phyloP scores from a whole-genome alignment of 495 filamentous ascomycete species.

The Cenococcum geophilum region DNA sequence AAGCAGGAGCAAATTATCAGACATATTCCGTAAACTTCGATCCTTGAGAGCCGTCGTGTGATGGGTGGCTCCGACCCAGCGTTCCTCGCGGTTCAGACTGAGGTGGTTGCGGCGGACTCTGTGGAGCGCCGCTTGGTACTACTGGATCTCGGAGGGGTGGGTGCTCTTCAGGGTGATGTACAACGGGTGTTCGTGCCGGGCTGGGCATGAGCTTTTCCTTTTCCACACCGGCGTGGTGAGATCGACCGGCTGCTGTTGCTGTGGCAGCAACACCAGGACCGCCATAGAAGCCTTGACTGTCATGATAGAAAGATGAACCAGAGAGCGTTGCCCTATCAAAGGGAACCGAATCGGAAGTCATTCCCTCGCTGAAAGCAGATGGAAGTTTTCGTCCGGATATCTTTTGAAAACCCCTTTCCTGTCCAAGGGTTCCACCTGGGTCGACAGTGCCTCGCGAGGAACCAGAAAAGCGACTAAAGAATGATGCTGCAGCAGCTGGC shows the following conservation, averaged over 20 bases:
- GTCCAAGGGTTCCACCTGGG: conserved; percentile 12
- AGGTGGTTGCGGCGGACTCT: conserved; percentile 26
- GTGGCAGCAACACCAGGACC: conserved; percentile 31
- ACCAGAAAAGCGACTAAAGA: conserved; percentile 27
- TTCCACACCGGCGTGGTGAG: conserved; percentile 18
- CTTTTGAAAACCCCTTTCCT: conserved; percentile 26
- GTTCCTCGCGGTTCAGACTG: conserved; percentile 37
- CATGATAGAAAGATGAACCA: conserved; percentile 40
- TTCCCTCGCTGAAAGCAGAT: conserved; percentile 31
- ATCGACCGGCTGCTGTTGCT: conserved; percentile 32
- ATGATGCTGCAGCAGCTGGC: conserved; percentile 19
- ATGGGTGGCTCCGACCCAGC: conserved; percentile 49
- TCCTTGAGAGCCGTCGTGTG: conserved; percentile 48
- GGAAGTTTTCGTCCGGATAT: conserved; percentile 31
- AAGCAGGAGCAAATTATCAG: neutral
- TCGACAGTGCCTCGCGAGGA: conserved; percentile 22
- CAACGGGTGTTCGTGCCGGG: conserved; percentile 47
- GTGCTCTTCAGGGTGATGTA: conserved; percentile 40
- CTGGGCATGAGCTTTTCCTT: conserved; percentile 42
- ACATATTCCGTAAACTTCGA: conserved; percentile 49
- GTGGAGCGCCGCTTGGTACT: conserved; percentile 15
- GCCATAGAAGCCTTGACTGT: conserved; percentile 40
- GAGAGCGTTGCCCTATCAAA: conserved; percentile 34
- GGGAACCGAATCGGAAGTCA: conserved; percentile 26
- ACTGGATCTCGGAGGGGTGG: conserved; percentile 16